Conservation (phyloP, 352 stramenopile species). For the Phytophthora palmivora region DNA sequence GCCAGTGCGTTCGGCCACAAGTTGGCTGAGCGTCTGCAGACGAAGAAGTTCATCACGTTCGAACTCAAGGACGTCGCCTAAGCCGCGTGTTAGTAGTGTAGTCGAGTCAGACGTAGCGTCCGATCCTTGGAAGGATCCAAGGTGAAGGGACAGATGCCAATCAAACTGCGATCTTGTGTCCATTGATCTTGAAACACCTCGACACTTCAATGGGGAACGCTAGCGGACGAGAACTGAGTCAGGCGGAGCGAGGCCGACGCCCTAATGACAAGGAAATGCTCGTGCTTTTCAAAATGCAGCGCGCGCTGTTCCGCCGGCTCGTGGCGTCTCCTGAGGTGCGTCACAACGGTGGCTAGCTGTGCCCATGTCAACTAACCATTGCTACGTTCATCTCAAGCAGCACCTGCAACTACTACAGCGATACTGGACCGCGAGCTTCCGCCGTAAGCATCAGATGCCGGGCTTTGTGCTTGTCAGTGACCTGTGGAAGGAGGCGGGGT, state of each 20-base stretch:
- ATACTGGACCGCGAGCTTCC: conserved; percentile 65
- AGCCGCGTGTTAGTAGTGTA: conserved; percentile 15
- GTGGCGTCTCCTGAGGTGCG: conserved; percentile 69
- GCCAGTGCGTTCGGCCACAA: conserved; percentile 66
- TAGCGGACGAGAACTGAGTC: conserved; percentile 33
- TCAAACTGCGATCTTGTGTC: conserved; percentile 20
- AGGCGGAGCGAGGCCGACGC: conserved; percentile 50
- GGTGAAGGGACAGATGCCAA: conserved; percentile 28
- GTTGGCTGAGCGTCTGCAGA: conserved; percentile 54
- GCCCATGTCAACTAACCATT: conserved; percentile 3
- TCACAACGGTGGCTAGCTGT: neutral
- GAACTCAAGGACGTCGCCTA: conserved; percentile 44
- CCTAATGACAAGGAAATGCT: conserved; percentile 73
- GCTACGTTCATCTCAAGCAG: conserved; percentile 26
- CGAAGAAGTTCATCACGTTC: conserved; percentile 66
- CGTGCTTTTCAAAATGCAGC: conserved; percentile 68
- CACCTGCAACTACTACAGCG: conserved; percentile 65
- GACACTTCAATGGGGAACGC: conserved; percentile 54
- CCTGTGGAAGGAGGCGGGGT: conserved; percentile 59
- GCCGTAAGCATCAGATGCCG: conserved; percentile 40
- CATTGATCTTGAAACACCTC: conserved; percentile 8
- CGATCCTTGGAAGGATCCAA: conserved; percentile 12
- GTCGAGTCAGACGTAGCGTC: conserved; percentile 7
- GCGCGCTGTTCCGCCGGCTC: conserved; percentile 58
- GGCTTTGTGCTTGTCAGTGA: conserved; percentile 51